phyloP scores from a whole-genome alignment of 2,329 filamentous ascomycete genomes.

The Aureobasidium lini region DNA sequence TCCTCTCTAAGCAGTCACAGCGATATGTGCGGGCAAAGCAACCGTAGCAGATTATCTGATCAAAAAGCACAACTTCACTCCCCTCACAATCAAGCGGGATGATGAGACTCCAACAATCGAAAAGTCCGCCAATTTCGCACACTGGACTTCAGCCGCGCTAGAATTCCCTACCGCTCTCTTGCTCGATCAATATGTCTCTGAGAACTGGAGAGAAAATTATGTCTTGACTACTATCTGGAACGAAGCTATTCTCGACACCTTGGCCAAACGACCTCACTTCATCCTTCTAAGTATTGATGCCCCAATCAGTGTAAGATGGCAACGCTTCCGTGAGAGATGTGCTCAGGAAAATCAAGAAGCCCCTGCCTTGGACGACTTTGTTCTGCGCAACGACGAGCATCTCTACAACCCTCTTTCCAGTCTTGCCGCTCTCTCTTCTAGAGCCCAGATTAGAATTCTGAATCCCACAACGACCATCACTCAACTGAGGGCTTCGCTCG shows the following conservation, averaged over 20 bases:
- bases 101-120: slow-evolving; percentile 34
- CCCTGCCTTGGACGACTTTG: slow-evolving; percentile 52
- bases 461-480: slow-evolving; percentile 70
- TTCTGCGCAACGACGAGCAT: slow-evolving; percentile 61
- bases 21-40: slow-evolving; percentile 87
- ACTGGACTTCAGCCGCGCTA: slow-evolving; percentile 13
- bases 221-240: slow-evolving; percentile 78
- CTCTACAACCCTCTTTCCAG: slow-evolving; percentile 51
- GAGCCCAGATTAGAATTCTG: slow-evolving; percentile 75
- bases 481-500: slow-evolving; percentile 64
- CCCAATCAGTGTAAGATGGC: slow-evolving; percentile 76
- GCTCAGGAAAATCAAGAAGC: slow-evolving; percentile 39
- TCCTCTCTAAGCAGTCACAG: slow-evolving; percentile 37
- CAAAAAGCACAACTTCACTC: slow-evolving; percentile 72
- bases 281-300: slow-evolving; percentile 87
- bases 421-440: slow-evolving; percentile 68
- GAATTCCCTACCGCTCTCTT: slow-evolving; percentile 55
- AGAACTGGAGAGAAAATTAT: slow-evolving; percentile 74
- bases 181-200: slow-evolving; percentile 79
- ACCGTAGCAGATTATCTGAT: slow-evolving; percentile 84
- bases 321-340: slow-evolving; percentile 60
- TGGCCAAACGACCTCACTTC: slow-evolving; percentile 81
- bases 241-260: slow-evolving; percentile 63
- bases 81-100: slow-evolving; percentile 52
- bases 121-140: slow-evolving; percentile 33